Conservation (phyloP, 75 land plant species). For the Chamaecyparis obtusa region DNA sequence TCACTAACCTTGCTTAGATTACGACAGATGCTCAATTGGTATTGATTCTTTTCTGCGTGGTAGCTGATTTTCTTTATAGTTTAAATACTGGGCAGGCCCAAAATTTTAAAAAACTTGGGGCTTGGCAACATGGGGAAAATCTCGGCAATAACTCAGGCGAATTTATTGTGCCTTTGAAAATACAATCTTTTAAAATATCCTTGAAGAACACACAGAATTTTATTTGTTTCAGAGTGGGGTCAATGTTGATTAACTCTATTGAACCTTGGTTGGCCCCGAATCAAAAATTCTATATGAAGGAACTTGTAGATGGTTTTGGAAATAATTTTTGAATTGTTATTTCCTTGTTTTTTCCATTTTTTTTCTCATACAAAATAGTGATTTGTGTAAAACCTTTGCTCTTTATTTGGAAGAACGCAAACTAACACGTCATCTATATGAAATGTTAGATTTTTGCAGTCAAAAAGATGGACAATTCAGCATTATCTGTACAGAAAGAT, state of each 20-base stretch:
- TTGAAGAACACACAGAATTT: no score
- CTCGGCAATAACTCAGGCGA: no score
- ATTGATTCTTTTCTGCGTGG: no score
- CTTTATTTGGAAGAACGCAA: background rate
- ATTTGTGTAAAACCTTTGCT: no score
- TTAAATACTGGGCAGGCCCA: no score
- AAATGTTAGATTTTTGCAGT: conserved; percentile 51
- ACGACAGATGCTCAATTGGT: no score
- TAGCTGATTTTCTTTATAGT: no score
- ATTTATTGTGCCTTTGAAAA: no score
- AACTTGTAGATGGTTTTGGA: background rate
- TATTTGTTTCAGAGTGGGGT: background rate
- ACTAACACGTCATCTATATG: background rate
- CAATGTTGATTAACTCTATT: background rate
- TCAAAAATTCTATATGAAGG: background rate
- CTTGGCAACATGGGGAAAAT: no score
- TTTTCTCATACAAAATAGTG: background rate
- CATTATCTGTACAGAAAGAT: conserved; percentile 73
- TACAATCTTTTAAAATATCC: no score
- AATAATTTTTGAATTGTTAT: background rate
- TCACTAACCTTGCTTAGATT: no score
- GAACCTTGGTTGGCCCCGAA: background rate
- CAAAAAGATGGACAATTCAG: conserved; percentile 73
- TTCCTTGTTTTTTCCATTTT: background rate
- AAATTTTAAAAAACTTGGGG: no score